phyloP scores from a whole-genome alignment of 2,329 filamentous ascomycete genomes.

The Venturia effusa region DNA sequence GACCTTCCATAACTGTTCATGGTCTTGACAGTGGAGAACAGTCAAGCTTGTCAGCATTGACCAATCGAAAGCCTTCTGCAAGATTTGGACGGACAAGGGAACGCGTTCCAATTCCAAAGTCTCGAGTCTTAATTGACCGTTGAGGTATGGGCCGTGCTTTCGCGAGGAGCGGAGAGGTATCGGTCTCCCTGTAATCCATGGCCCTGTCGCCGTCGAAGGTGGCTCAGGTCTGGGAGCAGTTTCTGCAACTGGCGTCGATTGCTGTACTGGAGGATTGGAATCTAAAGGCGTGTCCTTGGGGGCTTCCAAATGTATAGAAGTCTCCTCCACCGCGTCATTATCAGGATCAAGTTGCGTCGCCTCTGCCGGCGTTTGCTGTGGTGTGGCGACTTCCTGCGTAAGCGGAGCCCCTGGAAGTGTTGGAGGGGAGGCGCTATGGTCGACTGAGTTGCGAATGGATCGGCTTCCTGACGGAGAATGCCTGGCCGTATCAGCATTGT shows the following conservation, averaged over 20 bases:
- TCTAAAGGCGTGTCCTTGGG: not conserved
- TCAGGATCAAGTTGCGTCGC: not conserved
- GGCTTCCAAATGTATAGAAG: not conserved
- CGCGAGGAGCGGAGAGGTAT: constrained; percentile 11
- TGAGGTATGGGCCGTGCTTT: constrained; percentile 30
- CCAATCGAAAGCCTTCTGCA: constrained; percentile 66
- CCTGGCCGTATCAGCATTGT: constrained; percentile 21
- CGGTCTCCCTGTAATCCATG: constrained; percentile 7
- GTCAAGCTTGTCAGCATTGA: constrained; percentile 59
- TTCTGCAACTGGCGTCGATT: not conserved
- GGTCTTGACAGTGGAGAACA: constrained; percentile 59
- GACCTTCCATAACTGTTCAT: constrained; percentile 65
- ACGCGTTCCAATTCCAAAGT: constrained; percentile 66
- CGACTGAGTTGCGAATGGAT: constrained; percentile 7
- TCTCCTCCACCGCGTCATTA: not conserved
- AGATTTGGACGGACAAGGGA: constrained; percentile 59
- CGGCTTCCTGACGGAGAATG: constrained; percentile 7
- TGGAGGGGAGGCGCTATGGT: not conserved
- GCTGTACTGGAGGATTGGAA: not conserved
- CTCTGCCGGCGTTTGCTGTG: not conserved
- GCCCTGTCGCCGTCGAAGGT: not conserved
- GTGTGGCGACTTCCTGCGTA: not conserved
- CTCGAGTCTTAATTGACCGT: constrained; percentile 55
- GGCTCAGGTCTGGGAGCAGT: not conserved
- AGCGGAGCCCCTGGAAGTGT: not conserved